Percentiles rank a stretch among this genome's conserved stretches.
phyloP scores from a whole-genome alignment of 2,329 filamentous ascomycete genomes.

The Sarocladium strictum region DNA sequence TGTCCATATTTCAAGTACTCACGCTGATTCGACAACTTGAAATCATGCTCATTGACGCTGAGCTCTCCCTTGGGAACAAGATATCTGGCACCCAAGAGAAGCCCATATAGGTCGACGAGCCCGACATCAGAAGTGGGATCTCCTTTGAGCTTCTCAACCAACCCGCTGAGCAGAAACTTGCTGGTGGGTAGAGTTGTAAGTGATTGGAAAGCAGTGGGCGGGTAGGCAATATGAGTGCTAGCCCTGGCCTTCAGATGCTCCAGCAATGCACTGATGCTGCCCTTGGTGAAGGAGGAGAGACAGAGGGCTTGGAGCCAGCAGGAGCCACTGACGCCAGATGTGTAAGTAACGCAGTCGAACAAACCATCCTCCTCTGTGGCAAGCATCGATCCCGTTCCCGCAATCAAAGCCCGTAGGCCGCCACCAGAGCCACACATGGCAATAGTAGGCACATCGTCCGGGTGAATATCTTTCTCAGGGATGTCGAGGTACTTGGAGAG shows the following conservation, averaged over 20 bases:
- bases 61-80: slow-evolving; percentile 76
- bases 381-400: slow-evolving; percentile 80
- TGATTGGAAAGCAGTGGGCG: slow-evolving; percentile 73
- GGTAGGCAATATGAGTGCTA: slow-evolving; percentile 86
- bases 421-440: slow-evolving; percentile 93
- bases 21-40: slow-evolving; percentile 87
- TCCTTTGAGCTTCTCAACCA: slow-evolving; percentile 88
- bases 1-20: slow-evolving; percentile 70
- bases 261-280: slow-evolving; percentile 63
- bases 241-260: slow-evolving; percentile 83
- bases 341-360: slow-evolving; percentile 92
- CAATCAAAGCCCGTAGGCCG: slow-evolving; percentile 81
- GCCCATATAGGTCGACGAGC: slow-evolving; percentile 86
- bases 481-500: slow-evolving; percentile 78
- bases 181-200: slow-evolving; percentile 88
- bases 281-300: slow-evolving; percentile 63
- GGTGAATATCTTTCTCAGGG: slow-evolving; percentile 74
- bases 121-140: slow-evolving; percentile 68
- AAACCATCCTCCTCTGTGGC: slow-evolving; percentile 81
- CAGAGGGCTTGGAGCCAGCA: slow-evolving; percentile 93
- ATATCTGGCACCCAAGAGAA: slow-evolving; percentile 76
- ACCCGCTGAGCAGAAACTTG: slow-evolving; percentile 79
- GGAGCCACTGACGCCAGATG: slow-evolving; percentile 88
- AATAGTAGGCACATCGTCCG: slow-evolving; percentile 87
- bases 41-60: slow-evolving; percentile 67